Base-by-base conservation (phyloP, 345 rosid genomes). In the Gynandropsis gynandra region DNA sequence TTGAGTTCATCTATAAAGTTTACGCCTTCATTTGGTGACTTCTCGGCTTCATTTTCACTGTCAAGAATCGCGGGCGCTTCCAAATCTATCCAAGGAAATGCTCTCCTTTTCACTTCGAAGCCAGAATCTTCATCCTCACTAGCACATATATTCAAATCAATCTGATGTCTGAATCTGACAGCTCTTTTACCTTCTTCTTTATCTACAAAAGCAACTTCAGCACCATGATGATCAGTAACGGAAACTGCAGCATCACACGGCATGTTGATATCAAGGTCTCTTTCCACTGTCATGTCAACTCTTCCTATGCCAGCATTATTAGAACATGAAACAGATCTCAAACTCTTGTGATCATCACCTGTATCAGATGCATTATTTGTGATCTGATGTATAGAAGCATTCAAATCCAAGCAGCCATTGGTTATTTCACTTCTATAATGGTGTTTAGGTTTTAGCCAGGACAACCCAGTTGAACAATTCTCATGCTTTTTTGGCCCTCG, bases 101-200 rank as follows among this genome's bases (percentile, higher is more conserved):
- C 47, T 75, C 67, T 86, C 68, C 51, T 67, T 43, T 38, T 42
- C 20, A 56, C 59, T 59, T 66, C 58, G 17, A 61, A 64, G 46
- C 32, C 69, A 44, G 77, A 66, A 74, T 73, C 62, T 63, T 81
- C 98, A 67, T 79, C 89, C 73, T 82, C 96, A 4, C 50, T 67
- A 38, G 77, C 54, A 56, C 80, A 77, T 3, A 69, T 61, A 55
- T 90, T 87, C 76, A 90, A 69, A 72, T 90, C 98, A 72, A 90
- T 74, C 13, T 64, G 59, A 59, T 64, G 69, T 62, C 79, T 73
- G 64, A 52, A 44, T 65, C 65, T 58, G 43, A 65, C 51, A 12
- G 59, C 61, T 54, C 64, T 80, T 14, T 52, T 35, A 50, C 63
- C 71, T 19, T 58, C 62, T 72, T 62, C 71, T 51, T 72, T 75